Evolutionary conservation across 352 stramenopile species (phyloP), one percentile per base, ranked within the genome.

Genomic region (Elongisporangium prolatum): DNA sequence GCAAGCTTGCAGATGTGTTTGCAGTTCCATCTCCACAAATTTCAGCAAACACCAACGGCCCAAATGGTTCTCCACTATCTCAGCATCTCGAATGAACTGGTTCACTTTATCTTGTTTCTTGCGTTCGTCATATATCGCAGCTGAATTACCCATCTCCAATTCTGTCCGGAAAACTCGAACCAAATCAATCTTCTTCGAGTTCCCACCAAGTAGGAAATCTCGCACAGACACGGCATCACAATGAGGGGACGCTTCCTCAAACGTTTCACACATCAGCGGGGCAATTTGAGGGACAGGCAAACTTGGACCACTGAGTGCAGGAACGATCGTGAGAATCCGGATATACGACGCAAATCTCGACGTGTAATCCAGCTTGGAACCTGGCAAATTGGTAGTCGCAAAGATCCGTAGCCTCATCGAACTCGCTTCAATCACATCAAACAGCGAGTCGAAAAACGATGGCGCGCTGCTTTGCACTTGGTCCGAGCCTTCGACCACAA

Each of bases 11-110:
- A 93, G 65, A 56, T 89, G 89, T 6, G 55, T 61, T 52, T 89
- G 81, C 22, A 95, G 61, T 53, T 95, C 84, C 21, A 93, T 44
- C 51, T 93, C 81, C 14, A 93, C 67, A 61, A 80, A 91, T 51
- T 93, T 92, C 66, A 88, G 72, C 28, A 95, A 54, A 61, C 86
- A 95, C 84, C 84, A 95, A 21, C 77, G 54, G 0, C 86, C 86
- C 3, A 95, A 59, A 40, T 91, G 80, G 34, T 68, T 14, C 34
- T 87, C 78, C 5, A 93, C 74, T 0, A 64, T 60, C 60, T 89
- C 72, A 6, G 86, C 82, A 52, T 91, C 82, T 10, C 74, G 64
- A 16, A 92, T 79, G 54, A 95, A 91, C 8, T 71, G 60, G 21
- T 89, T 86, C 9, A 90, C 69, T 20, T 84, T 84, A 21, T 86